phyloP scores from a whole-genome alignment of 140 eudicot species.

The Flaveria floridana region DNA sequence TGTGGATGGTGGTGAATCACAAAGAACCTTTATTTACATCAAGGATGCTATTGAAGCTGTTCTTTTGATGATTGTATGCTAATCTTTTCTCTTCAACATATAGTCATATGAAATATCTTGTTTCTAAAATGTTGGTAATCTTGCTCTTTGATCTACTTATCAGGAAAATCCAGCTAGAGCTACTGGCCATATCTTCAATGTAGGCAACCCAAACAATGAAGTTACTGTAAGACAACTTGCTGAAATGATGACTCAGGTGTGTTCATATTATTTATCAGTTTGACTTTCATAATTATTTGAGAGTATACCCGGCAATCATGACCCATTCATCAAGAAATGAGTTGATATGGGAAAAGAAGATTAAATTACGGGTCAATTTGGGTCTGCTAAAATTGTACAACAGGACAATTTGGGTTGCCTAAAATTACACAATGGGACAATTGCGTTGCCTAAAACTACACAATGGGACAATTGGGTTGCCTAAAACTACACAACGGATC shows the following conservation, averaged over 20 bases:
- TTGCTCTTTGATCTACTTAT: slow-evolving; percentile 2
- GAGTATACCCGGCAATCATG: background rate
- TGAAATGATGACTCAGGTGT: slow-evolving; percentile 94
- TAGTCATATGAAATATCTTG: background rate
- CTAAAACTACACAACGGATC: no score
- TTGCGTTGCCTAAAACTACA: no score
- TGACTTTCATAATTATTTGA: background rate
- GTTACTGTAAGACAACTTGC: slow-evolving; percentile 98
- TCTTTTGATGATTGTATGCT: slow-evolving; percentile 82
- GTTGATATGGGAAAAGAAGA: background rate
- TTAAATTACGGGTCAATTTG: background rate
- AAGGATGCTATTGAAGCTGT: slow-evolving; percentile 98
- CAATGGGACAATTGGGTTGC: no score
- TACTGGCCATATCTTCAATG: slow-evolving; percentile 88
- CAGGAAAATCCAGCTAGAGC: slow-evolving; percentile 96
- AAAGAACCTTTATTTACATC: slow-evolving; percentile 86
- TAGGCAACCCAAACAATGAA: slow-evolving; percentile 95
- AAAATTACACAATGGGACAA: no score
- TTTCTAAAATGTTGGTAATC: slow-evolving; percentile 18
- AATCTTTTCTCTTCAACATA: slow-evolving; percentile 6
- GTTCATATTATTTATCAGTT: background rate
- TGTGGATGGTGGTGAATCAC: slow-evolving; percentile 35
- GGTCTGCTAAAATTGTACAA: background rate
- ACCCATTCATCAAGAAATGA: background rate
- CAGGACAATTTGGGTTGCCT: no score